Conservation (phyloP, 169 alveolate genomes). For the Haemoproteus tartakovskyi region DNA sequence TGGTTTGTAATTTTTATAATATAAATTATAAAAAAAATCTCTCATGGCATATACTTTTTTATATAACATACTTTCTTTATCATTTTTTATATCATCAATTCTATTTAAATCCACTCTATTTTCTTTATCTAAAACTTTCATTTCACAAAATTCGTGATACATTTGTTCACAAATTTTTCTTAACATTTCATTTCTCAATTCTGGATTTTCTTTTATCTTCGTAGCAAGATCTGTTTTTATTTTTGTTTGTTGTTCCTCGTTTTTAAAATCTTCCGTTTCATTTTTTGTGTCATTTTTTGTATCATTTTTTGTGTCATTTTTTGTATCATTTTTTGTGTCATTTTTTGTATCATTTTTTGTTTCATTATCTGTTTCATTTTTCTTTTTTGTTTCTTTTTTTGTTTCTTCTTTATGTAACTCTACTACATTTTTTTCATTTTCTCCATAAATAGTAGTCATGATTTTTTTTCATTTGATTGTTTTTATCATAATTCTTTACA, state of each 20-base stretch:
- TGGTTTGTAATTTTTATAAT: slow-evolving; percentile 56
- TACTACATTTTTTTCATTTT: no score
- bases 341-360: neutral
- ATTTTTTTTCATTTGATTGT: slow-evolving; percentile 36
- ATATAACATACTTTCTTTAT: slow-evolving; percentile 24
- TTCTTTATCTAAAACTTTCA: slow-evolving; percentile 14
- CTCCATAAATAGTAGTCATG: slow-evolving; percentile 29
- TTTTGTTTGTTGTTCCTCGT: neutral
- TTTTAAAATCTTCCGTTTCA: neutral
- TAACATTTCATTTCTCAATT: slow-evolving; percentile 12
- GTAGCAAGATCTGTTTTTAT: neutral
- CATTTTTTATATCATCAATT: slow-evolving; percentile 64
- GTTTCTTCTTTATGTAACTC: neutral
- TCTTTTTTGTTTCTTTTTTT: neutral
- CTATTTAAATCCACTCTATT: slow-evolving; percentile 43
- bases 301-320: neutral
- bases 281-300: neutral
- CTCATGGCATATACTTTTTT: slow-evolving; percentile 65
- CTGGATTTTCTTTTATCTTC: slow-evolving; percentile 19
- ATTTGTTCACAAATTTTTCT: slow-evolving; percentile 42
- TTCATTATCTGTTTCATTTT: neutral
- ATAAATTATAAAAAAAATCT: slow-evolving; percentile 41
- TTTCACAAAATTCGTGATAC: slow-evolving; percentile 25
- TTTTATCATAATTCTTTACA: slow-evolving; percentile 13
- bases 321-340: neutral